phyloP scores from a whole-genome alignment of 495 filamentous ascomycete genomes.

The Penicillium daleae region DNA sequence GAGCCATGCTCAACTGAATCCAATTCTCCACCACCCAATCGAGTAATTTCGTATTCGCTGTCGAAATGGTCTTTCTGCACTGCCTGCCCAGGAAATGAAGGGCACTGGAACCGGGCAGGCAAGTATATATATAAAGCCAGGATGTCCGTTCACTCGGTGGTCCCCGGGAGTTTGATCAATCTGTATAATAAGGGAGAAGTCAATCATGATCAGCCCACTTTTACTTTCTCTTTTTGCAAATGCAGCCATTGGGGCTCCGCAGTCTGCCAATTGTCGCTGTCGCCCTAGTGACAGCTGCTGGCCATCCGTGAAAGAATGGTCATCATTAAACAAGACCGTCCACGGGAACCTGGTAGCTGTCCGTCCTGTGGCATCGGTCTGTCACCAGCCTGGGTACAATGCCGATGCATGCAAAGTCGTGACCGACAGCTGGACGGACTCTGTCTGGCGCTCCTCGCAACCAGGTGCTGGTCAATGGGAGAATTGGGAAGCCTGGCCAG shows the following conservation, averaged over 20 bases:
- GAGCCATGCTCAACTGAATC: slow-evolving; percentile 2
- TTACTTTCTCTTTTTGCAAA: slow-evolving; percentile 8
- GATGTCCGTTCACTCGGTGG: not conserved
- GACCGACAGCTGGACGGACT: slow-evolving; percentile 28
- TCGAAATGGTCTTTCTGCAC: not conserved
- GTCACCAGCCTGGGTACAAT: slow-evolving; percentile 41
- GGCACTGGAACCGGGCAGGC: not conserved
- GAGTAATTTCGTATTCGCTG: slow-evolving; percentile 17
- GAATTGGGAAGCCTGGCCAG: slow-evolving; percentile 55
- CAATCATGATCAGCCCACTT: slow-evolving; percentile 8
- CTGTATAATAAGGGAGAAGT: not conserved
- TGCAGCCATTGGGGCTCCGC: slow-evolving; percentile 9
- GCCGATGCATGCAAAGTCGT: slow-evolving; percentile 31
- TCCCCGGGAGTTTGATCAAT: not conserved
- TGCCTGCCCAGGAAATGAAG: not conserved
- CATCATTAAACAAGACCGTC: slow-evolving; percentile 39
- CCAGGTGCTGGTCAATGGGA: slow-evolving; percentile 47
- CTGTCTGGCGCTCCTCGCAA: slow-evolving; percentile 29
- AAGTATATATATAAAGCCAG: not conserved
- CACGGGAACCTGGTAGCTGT: slow-evolving; percentile 44
- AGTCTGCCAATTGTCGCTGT: slow-evolving; percentile 28
- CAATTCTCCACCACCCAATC: not conserved
- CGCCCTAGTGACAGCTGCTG: slow-evolving; percentile 37
- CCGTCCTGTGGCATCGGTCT: slow-evolving; percentile 41
- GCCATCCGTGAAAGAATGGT: slow-evolving; percentile 46